Percentiles rank a stretch among this genome's conserved stretches.
These are phyloP conservation scores for Xylaria arbuscula DNA, from an alignment of 2,329 filamentous ascomycete genomes.

Conservation along the genomic window DNA sequence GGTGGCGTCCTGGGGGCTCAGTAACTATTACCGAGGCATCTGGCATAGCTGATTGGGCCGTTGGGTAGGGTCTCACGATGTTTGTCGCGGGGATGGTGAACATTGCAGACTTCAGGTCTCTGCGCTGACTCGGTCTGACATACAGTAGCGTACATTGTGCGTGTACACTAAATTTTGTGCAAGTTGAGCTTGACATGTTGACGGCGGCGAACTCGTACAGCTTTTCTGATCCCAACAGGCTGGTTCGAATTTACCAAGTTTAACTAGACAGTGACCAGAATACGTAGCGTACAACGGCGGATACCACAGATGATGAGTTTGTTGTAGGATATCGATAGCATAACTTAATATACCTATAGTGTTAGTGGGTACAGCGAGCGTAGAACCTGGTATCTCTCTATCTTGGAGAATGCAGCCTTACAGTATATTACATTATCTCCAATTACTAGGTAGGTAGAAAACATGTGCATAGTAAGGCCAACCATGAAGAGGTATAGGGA, in stretches of 20 bases:
- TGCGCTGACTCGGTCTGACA: conserved; percentile 1
- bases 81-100: conserved; percentile 6
- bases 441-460: too few relatives aligned
- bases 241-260: background rate
- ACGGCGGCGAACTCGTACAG: background rate
- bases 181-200: background rate
- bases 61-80: background rate
- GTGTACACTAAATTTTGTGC: background rate
- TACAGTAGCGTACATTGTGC: background rate
- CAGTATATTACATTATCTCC: too few relatives aligned
- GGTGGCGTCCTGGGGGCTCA: conserved; percentile 12
- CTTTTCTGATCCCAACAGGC: background rate
- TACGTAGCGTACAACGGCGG: conserved; percentile 15
- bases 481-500: too few relatives aligned
- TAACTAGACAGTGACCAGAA: background rate
- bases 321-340: too few relatives aligned
- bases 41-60: background rate
- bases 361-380: too few relatives aligned
- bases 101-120: background rate
- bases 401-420: too few relatives aligned
- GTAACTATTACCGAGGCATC: background rate
- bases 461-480: too few relatives aligned
- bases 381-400: too few relatives aligned
- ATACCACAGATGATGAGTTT: background rate
- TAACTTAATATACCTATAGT: too few relatives aligned